These are phyloP conservation scores for Penicillium dipodomyicola DNA, from an alignment of 495 filamentous ascomycete genomes.

Conservation along the genomic window DNA sequence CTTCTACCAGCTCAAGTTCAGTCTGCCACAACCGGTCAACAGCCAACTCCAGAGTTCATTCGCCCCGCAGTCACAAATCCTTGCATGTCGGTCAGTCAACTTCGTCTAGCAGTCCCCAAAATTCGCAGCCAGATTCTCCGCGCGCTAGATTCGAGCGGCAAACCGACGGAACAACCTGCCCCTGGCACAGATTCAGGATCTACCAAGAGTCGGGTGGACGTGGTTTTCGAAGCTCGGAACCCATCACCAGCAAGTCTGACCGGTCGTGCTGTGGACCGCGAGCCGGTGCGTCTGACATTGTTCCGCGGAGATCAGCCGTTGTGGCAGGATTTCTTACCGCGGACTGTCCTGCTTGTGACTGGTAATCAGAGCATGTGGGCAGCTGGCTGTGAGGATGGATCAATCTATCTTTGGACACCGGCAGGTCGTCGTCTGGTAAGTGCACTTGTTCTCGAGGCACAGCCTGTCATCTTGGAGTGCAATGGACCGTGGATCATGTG, in stretches of 20 bases:
- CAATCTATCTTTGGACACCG: constrained; percentile 90
- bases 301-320: constrained; percentile 78
- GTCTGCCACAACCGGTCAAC: constrained; percentile 53
- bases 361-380: constrained; percentile 91
- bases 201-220: constrained; percentile 56
- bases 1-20: constrained; percentile 63
- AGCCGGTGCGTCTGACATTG: constrained; percentile 79
- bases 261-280: constrained; percentile 58
- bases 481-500: constrained; percentile 85
- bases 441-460: constrained; percentile 81
- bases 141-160: constrained; percentile 45
- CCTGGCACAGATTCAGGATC: constrained; percentile 51
- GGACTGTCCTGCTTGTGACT: constrained; percentile 77
- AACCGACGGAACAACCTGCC: constrained; percentile 45
- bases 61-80: constrained; percentile 85
- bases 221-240: constrained; percentile 73
- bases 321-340: constrained; percentile 92
- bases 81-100: constrained; percentile 72
- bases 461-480: constrained; percentile 89
- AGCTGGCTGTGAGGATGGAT: constrained; percentile 89
- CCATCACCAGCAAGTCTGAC: constrained; percentile 57
- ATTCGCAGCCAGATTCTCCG: constrained; percentile 74
- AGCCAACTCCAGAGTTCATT: constrained; percentile 79
- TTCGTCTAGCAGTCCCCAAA: constrained; percentile 87
- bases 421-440: constrained; percentile 85